Conservation (phyloP, 257 asterid species). For the Craterostigma plantagineum region DNA sequence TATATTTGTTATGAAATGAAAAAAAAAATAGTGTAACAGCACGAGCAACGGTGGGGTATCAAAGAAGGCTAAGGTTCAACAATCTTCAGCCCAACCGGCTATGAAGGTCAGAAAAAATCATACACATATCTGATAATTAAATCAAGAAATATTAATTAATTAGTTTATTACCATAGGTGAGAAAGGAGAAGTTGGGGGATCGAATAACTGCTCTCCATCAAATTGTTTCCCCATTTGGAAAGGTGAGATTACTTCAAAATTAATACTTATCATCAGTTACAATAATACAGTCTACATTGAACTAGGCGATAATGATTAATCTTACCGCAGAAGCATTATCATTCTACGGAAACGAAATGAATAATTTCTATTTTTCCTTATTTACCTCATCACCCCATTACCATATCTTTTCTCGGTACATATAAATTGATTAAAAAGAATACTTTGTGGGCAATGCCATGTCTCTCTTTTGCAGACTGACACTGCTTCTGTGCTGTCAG, state of each 20-base stretch:
- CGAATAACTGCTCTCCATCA: slow-evolving; percentile 93
- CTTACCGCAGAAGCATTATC: no score
- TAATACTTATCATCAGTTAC: not conserved
- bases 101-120: slow-evolving; percentile 43
- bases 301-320: slow-evolving; percentile 10
- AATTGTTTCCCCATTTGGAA: slow-evolving; percentile 95
- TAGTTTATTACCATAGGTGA: slow-evolving; percentile 43
- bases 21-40: slow-evolving; percentile 54
- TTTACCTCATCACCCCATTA: no score
- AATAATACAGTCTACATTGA: not conserved
- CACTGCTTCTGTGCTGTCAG: slow-evolving; percentile 98
- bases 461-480: slow-evolving; percentile 92
- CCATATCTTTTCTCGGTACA: no score
- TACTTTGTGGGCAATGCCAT: slow-evolving; percentile 13
- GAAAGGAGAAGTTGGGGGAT: slow-evolving; percentile 90
- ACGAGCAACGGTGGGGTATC: slow-evolving; percentile 41
- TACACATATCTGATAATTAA: not conserved
- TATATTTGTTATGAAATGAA: slow-evolving; percentile 3
- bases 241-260: slow-evolving; percentile 29
- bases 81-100: slow-evolving; percentile 64
- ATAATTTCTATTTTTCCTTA: slow-evolving; percentile 5
- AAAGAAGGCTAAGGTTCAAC: slow-evolving; percentile 89
- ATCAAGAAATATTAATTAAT: no score
- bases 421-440: no score
- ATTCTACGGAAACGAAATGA: no score